Evolutionary conservation across 768 basidiomycete species (phyloP), one percentile per base, ranked within the genome.

Genomic region (Dioszegia aurantiaca): DNA sequence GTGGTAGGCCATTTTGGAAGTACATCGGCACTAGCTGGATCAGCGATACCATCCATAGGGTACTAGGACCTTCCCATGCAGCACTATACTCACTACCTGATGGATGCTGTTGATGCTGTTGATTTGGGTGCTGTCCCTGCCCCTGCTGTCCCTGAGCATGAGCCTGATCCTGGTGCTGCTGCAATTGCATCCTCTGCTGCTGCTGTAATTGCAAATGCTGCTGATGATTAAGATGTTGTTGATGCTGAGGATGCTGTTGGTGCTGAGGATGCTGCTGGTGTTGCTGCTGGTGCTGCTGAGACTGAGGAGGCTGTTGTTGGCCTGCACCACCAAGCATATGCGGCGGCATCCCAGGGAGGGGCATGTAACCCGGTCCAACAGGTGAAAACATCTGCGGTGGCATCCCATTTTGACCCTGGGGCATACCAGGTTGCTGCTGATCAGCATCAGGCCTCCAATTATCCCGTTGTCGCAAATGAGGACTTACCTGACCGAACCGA

Each of bases 341-440:
- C 27, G 58, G 55, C 26, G 54, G 68, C 44, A 59, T 56, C 12
- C 63, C 63, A 3, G 60, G 60, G 30, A 64, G 47, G 17, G 58
- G 64, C 16, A 56, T 47, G 19, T 55, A 65, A 6, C 55, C 48
- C 14, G 62, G 58, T 23, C 56, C 60, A 24, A 46, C 58, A 47
- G 69, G 69, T 0, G 69, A 68, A 55, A 68, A 71, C 69, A 71
- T 71, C 17, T 60, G 61, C 0, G 59, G 63, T 31, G 60, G 67
- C 53, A 62, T 46, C 21, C 59, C 63, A 31, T 58, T 60, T 60
- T 63, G 51, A 24, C n/a, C 19, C 45, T 11, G 33, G 33, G 33
- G 33, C 33, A 33, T 40, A 14, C 23, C 45, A 47, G 45, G 16
- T 47, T 47, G 12, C 28, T 30, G 40, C 40, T 5, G 16, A 42